Conservation (phyloP, 129 eudicot genomes). For the Tagetes patula region DNA sequence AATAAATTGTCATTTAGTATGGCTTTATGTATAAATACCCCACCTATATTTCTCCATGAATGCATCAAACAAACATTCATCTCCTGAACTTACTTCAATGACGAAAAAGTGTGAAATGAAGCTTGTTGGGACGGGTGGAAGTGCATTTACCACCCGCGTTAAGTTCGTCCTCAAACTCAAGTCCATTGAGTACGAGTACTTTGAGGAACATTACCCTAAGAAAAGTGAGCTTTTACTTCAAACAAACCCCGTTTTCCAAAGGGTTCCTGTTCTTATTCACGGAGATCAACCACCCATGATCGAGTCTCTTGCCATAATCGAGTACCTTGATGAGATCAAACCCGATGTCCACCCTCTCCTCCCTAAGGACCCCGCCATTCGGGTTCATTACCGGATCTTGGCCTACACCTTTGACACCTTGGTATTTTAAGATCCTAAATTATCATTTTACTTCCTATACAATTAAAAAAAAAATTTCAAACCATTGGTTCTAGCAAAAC, state of each 20-base stretch:
- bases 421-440: neutral
- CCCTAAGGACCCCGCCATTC: neutral
- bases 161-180: neutral
- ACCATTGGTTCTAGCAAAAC: neutral
- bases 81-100: neutral
- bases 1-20: neutral
- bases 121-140: conserved; percentile 1
- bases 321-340: conserved; percentile 8
- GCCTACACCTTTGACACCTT: neutral
- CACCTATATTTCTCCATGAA: neutral
- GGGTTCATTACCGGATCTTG: neutral
- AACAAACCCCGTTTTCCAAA: neutral
- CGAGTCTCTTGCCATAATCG: conserved; percentile 5
- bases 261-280: neutral
- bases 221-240: neutral
- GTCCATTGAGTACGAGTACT: neutral
- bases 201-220: neutral
- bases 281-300: neutral
- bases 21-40: neutral
- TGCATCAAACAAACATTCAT: neutral
- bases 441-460: neutral
- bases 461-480: neutral
- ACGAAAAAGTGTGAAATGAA: neutral
- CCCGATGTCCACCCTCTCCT: conserved; percentile 1
- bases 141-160: neutral